Percentiles rank a stretch among this genome's conserved stretches.
phyloP scores from a whole-genome alignment of 2,329 filamentous ascomycete genomes.

The Fusarium dimerum region DNA sequence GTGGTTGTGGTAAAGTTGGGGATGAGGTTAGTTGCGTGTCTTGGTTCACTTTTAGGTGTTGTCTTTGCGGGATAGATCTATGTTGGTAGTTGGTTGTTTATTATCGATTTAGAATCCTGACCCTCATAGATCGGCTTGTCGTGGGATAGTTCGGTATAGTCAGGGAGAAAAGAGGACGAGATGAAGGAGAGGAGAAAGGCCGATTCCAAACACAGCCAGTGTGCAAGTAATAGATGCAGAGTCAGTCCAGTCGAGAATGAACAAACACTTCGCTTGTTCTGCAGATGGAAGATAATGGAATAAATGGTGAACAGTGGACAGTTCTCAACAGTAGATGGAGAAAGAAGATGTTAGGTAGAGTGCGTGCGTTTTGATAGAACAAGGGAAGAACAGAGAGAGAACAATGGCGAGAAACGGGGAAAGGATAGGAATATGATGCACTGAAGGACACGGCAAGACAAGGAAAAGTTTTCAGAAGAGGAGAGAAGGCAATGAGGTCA shows the following conservation, averaged over 20 bases:
- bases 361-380: too few species aligned
- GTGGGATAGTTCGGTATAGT: background rate
- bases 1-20: slow-evolving; percentile 1
- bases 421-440: too few species aligned
- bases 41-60: too few species aligned
- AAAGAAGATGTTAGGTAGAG: too few species aligned
- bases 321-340: background rate
- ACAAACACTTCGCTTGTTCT: background rate
- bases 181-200: background rate
- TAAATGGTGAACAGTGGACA: background rate
- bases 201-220: slow-evolving; percentile 20
- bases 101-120: too few species aligned
- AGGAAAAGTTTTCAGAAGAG: background rate
- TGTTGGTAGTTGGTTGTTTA: too few species aligned
- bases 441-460: background rate
- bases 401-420: background rate
- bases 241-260: background rate
- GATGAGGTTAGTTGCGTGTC: background rate
- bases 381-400: background rate
- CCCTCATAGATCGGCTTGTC: background rate
- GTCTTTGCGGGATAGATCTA: too few species aligned
- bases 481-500: background rate
- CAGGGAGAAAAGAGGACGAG: slow-evolving; percentile 1
- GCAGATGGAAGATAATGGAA: too few species aligned
- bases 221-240: background rate